Base-by-base conservation (phyloP, 1,284 basidiomycete genomes). In the Malassezia brasiliensis region DNA sequence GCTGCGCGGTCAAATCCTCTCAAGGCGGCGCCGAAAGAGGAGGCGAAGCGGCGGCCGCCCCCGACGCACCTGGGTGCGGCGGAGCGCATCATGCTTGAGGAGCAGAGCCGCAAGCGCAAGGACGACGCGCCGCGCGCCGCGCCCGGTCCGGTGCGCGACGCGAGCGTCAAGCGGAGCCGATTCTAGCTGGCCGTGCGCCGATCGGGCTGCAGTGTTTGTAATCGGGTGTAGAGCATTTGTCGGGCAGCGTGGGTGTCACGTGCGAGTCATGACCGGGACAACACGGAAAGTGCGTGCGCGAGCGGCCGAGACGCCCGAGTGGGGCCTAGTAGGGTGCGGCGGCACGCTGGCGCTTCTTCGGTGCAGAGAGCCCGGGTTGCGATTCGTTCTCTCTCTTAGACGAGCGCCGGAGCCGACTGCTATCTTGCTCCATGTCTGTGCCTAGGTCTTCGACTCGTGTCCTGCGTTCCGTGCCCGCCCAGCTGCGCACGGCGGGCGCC, bases 21-120 rank as follows among this genome's bases (percentile, higher is more conserved):
- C 12, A 42, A 42, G 30, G 40, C 40, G 14, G 20, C 40, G 14
- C 14, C 15, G n/a, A 34, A 36, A 20, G 17, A 3, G n/a, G 32
- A 11, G 14, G 41, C 34, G n/a, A 35, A 28, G 15, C 31, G 25
- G 14, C 47, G 37, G 17, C 52, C 14, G 44, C 62, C 61, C 9
- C 66, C 61, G 1, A 52, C 45, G 28, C 57, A 56, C 52, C 52
- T 66, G 48, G 67, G 68, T 11, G 65, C 65, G 50, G 69, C 69
- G 1, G 69, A 72, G 46, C 62, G 63, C 42, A 72, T 72, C 55
- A 72, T 69, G 53, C 53, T 62, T 34, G 69, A 72, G 40, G 69
- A 72, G 37, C 47, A 67, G 30, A 60, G 37, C 38, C 38, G 32
- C n/a, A 57, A 61, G 46, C 52, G 52, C 41, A 50, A 53, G 59